phyloP scores from a whole-genome alignment of 768 basidiomycete species.

The Tricholoma sp. region DNA sequence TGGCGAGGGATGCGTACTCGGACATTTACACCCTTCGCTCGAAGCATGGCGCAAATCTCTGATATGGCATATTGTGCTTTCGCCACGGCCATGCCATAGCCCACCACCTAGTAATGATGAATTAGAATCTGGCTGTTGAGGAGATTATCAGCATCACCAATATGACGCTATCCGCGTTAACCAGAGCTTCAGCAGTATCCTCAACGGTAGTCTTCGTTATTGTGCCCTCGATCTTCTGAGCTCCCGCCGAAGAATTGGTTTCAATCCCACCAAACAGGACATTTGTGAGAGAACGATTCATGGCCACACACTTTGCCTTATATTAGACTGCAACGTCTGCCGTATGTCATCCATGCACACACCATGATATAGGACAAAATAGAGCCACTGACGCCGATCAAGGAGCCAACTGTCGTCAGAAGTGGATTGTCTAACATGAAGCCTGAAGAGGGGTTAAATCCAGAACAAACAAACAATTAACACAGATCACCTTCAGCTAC shows the following conservation, averaged over 20 bases:
- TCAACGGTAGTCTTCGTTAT: constrained; percentile 77
- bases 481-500: constrained; percentile 67
- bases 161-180: constrained; percentile 80
- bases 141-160: constrained; percentile 37
- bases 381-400: constrained; percentile 88
- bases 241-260: constrained; percentile 46
- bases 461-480: background rate
- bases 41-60: constrained; percentile 70
- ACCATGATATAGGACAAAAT: constrained; percentile 94
- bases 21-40: constrained; percentile 71
- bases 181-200: constrained; percentile 72
- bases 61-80: constrained; percentile 80
- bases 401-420: constrained; percentile 75
- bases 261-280: constrained; percentile 87
- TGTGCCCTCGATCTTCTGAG: constrained; percentile 76
- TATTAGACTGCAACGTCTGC: constrained; percentile 1
- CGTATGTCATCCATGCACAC: constrained; percentile 13
- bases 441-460: constrained; percentile 31
- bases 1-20: constrained; percentile 34
- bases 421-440: constrained; percentile 89
- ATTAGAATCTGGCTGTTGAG: background rate
- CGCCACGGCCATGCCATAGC: constrained; percentile 91
- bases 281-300: constrained; percentile 84
- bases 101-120: constrained; percentile 52
- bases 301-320: constrained; percentile 70